Conservation (phyloP, 768 basidiomycete species). For the Infundibulicybe gibba region DNA sequence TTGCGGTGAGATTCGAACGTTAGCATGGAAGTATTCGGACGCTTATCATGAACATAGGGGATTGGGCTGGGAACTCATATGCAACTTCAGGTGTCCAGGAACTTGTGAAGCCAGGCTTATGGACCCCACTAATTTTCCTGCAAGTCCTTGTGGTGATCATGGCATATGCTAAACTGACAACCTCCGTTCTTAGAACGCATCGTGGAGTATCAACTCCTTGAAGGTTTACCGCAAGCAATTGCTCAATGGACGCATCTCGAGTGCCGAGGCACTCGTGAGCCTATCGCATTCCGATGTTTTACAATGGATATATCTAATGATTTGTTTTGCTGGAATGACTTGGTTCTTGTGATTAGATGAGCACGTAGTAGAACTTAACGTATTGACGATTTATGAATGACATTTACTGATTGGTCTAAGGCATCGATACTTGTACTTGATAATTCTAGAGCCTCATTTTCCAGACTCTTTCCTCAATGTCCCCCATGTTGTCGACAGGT, state of each 20-base stretch:
- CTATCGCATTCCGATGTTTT: background rate
- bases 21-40: too few relatives aligned
- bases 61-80: slow-evolving; percentile 85
- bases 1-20: slow-evolving; percentile 48
- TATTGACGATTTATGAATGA: background rate
- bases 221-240: slow-evolving; percentile 68
- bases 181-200: slow-evolving; percentile 53
- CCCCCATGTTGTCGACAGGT: slow-evolving; percentile 16
- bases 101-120: slow-evolving; percentile 60
- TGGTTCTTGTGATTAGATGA: too few relatives aligned
- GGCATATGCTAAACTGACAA: background rate
- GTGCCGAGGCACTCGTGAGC: slow-evolving; percentile 1
- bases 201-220: slow-evolving; percentile 77
- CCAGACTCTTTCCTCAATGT: slow-evolving; percentile 43
- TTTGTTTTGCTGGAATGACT: background rate
- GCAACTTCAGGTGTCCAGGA: slow-evolving; percentile 72
- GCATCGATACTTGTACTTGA: background rate
- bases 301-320: background rate
- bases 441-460: slow-evolving; percentile 51
- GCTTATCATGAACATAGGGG: slow-evolving; percentile 36
- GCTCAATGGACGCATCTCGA: slow-evolving; percentile 32
- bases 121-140: slow-evolving; percentile 72
- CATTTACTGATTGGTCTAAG: background rate
- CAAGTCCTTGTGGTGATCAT: slow-evolving; percentile 26
- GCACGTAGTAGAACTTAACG: too few relatives aligned